Base-by-base conservation (phyloP, 2,329 filamentous ascomycete species). In the Fusarium marasasianum region DNA sequence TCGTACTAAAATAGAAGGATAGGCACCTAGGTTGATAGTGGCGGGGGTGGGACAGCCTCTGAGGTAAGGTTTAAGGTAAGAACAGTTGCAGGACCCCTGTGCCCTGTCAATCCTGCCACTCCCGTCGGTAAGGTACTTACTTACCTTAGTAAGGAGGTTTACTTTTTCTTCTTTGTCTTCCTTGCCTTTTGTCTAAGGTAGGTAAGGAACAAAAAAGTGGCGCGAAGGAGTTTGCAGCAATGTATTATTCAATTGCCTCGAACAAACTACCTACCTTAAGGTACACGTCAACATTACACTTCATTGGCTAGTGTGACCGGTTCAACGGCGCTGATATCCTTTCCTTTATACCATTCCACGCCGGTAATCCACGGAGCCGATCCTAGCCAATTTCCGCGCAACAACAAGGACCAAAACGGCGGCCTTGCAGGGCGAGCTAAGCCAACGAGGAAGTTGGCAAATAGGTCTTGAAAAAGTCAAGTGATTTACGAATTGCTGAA, bases 21-120 rank as follows among this genome's bases (percentile, higher is more conserved):
- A 66, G 58, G 41, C 66, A 60, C 41, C 43, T 22, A 69, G 55
- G 51, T 55, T 55, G 51, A 60, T 56, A 61, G 78, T 79, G 77
- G 78, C 75, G 78, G 78, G 78, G 78, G 77, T 77, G 78, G 78
- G 76, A 78, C 77, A 71, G 73, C 62, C 69, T 71, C 54, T 51
- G 33, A 35, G 56, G 56, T 45, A 51, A 67, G 65, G 51, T 59
- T 67, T 54, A 51, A 50, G 55, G 66, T 63, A 69, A 55, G 48
- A 64, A 43, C 51, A 69, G 45, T 37, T 53, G 48, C 33, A 40
- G 35, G 56, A 66, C 60, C 70, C 70, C 70, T 73, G 58, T 64
- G 70, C 58, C 70, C 48, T 65, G 69, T 66, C 55, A 44, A 47
- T 54, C 45, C 51, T 72, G 69, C 56, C 66, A 69, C 50, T 69